Conservation (phyloP, 2,329 filamentous ascomycete genomes). For the Clonostachys chloroleuca region DNA sequence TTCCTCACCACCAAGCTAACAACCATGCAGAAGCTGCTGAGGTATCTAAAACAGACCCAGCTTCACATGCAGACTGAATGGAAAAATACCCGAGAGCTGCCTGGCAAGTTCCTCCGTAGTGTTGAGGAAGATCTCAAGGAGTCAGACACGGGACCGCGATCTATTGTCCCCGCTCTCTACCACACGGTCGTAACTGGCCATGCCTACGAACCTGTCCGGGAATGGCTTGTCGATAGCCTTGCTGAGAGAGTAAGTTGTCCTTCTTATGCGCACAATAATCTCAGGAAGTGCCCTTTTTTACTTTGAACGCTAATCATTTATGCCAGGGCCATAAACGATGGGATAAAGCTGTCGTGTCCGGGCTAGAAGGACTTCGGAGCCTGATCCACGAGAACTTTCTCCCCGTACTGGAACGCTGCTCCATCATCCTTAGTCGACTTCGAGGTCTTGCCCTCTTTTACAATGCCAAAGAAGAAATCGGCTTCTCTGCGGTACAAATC, state of each 20-base stretch:
- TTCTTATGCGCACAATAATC: conserved; percentile 2
- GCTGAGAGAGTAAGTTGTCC: conserved; percentile 61
- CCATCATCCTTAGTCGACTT: conserved; percentile 76
- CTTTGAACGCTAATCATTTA: conserved; percentile 5
- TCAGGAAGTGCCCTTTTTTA: conserved; percentile 1
- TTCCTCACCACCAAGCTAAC: conserved; percentile 84
- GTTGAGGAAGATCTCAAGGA: conserved; percentile 72
- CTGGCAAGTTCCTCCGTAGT: conserved; percentile 70
- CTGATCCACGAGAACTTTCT: conserved; percentile 85
- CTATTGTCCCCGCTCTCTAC: conserved; percentile 72
- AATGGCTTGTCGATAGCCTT: conserved; percentile 85
- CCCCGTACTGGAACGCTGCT: conserved; percentile 79
- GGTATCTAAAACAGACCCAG: conserved; percentile 80
- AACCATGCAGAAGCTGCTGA: conserved; percentile 77
- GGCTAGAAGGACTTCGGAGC: conserved; percentile 71
- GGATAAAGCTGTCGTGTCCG: conserved; percentile 80
- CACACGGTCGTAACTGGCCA: conserved; percentile 83
- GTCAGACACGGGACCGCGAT: conserved; percentile 46
- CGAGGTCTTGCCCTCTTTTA: conserved; percentile 81
- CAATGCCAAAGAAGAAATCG: conserved; percentile 60
- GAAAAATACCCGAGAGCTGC: conserved; percentile 76
- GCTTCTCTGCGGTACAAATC: conserved; percentile 60
- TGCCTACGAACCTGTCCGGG: conserved; percentile 68
- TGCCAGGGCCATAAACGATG: conserved; percentile 83
- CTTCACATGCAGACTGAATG: conserved; percentile 78